Percentiles rank a stretch among this genome's conserved stretches.
Conservation (phyloP, 306 rosid genomes). For the Fragaria nilgerrensis region DNA sequence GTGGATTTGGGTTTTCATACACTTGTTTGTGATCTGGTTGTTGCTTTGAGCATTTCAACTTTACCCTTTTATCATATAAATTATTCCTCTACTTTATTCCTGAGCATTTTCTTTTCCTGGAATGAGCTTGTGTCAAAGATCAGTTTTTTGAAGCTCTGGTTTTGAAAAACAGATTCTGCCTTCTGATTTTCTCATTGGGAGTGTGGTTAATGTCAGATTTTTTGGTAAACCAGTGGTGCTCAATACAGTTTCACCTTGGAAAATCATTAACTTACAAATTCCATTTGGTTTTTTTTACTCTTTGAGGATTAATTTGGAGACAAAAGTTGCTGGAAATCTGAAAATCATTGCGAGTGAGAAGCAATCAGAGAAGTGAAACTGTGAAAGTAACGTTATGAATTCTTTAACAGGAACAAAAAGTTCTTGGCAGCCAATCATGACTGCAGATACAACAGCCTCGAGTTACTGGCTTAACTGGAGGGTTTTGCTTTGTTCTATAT, state of each 20-base stretch:
- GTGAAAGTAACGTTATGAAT: conserved; percentile 49
- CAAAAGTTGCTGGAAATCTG: conserved; percentile 9
- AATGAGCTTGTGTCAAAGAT: neutral
- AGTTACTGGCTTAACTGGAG: conserved; percentile 95
- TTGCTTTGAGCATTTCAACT: conserved; percentile 26
- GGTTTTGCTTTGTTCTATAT: conserved; percentile 62
- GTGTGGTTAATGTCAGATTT: neutral
- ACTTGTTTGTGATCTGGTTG: conserved; percentile 13
- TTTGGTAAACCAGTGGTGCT: neutral
- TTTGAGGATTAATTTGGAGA: conserved; percentile 21
- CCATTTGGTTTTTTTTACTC: conserved; percentile 16
- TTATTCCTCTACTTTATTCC: conserved; percentile 22
- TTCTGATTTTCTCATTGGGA: conserved; percentile 8
- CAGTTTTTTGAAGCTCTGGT: conserved; percentile 5
- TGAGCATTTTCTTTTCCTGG: conserved; percentile 1
- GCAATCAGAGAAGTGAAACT: conserved; percentile 15
- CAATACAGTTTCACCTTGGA: neutral
- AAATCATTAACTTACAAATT: neutral
- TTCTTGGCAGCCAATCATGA: conserved; percentile 77
- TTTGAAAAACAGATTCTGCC: conserved; percentile 14
- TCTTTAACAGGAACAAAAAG: conserved; percentile 54
- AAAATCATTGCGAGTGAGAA: conserved; percentile 22
- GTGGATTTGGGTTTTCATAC: conserved; percentile 29
- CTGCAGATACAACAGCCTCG: conserved; percentile 62
- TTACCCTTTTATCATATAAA: conserved; percentile 4